Evolutionary conservation across 1,139 yeast species (phyloP).

Genomic region (Yamadazyma sp.): DNA sequence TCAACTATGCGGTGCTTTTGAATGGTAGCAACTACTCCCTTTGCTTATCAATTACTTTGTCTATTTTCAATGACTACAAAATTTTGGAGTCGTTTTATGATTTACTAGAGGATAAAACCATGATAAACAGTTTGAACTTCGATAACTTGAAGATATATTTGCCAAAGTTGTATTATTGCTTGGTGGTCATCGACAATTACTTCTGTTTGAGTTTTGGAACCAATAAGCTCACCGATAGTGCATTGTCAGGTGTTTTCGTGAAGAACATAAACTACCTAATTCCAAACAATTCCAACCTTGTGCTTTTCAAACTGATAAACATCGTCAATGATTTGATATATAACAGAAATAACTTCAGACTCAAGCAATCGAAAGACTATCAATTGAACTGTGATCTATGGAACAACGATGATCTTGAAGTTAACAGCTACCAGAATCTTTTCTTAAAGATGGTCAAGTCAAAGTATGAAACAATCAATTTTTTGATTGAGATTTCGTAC

Average conservation of each 20-base stretch:
- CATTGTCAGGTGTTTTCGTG: slow-evolving; percentile 16
- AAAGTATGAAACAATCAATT: slow-evolving; percentile 20
- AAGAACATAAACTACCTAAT: slow-evolving; percentile 16
- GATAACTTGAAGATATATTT: slow-evolving; percentile 43
- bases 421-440: slow-evolving; percentile 6
- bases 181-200: slow-evolving; percentile 53
- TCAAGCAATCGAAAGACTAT: slow-evolving; percentile 10
- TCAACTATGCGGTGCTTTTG: slow-evolving; percentile 57
- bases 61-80: slow-evolving; percentile 60
- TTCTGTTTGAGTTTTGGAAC: slow-evolving; percentile 60
- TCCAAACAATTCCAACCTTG: slow-evolving; percentile 17
- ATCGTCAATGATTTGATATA: slow-evolving; percentile 19
- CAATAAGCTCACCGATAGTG: slow-evolving; percentile 34
- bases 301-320: slow-evolving; percentile 17
- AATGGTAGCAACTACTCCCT: slow-evolving; percentile 59
- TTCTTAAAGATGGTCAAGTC: slow-evolving; percentile 16
- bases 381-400: slow-evolving; percentile 5
- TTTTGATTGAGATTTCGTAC: slow-evolving; percentile 17
- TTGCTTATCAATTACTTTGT: slow-evolving; percentile 52
- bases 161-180: slow-evolving; percentile 50
- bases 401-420: slow-evolving; percentile 6
- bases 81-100: slow-evolving; percentile 41
- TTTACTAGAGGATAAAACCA: slow-evolving; percentile 15
- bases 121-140: slow-evolving; percentile 17
- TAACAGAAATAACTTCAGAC: slow-evolving; percentile 15